These are phyloP conservation scores for Tulasnella sp. DNA, from an alignment of 768 basidiomycete genomes.

Conservation along the genomic window DNA sequence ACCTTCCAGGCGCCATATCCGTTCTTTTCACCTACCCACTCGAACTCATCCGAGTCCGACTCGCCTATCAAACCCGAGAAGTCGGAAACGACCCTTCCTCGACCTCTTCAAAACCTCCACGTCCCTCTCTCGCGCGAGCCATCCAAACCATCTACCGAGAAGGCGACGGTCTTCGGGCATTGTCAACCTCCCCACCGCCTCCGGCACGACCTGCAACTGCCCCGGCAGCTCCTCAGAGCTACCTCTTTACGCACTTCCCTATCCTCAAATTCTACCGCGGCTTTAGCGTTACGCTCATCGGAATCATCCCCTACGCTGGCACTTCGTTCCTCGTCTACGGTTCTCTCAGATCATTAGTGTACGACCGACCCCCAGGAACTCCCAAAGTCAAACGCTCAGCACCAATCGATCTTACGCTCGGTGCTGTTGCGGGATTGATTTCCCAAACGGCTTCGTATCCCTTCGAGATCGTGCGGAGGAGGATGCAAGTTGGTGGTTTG, in stretches of 20 bases:
- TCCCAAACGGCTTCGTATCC: slow-evolving; percentile 93
- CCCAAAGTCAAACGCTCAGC: slow-evolving; percentile 48
- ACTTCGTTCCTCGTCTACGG: slow-evolving; percentile 95
- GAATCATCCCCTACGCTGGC: slow-evolving; percentile 96
- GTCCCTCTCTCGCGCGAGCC: slow-evolving; percentile 53
- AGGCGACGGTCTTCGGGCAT: slow-evolving; percentile 45
- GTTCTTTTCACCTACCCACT: slow-evolving; percentile 94
- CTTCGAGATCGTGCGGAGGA: slow-evolving; percentile 86
- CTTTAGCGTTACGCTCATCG: slow-evolving; percentile 88
- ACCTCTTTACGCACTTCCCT: slow-evolving; percentile 63
- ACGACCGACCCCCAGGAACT: slow-evolving; percentile 56
- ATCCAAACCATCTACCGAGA: slow-evolving; percentile 67
- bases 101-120: slow-evolving; percentile 48
- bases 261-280: slow-evolving; percentile 94
- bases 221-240: slow-evolving; percentile 42
- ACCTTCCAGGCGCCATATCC: slow-evolving; percentile 85
- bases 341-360: slow-evolving; percentile 45
- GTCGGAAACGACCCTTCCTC: slow-evolving; percentile 51
- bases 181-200: slow-evolving; percentile 39
- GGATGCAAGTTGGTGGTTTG: slow-evolving; percentile 94
- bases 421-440: slow-evolving; percentile 81
- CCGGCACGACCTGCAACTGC: slow-evolving; percentile 38
- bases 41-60: slow-evolving; percentile 91
- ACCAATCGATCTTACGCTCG: slow-evolving; percentile 73
- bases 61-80: slow-evolving; percentile 79